These are phyloP conservation scores for Penicillium paneum DNA, from an alignment of 2,329 filamentous ascomycete genomes.

Conservation along the genomic window DNA sequence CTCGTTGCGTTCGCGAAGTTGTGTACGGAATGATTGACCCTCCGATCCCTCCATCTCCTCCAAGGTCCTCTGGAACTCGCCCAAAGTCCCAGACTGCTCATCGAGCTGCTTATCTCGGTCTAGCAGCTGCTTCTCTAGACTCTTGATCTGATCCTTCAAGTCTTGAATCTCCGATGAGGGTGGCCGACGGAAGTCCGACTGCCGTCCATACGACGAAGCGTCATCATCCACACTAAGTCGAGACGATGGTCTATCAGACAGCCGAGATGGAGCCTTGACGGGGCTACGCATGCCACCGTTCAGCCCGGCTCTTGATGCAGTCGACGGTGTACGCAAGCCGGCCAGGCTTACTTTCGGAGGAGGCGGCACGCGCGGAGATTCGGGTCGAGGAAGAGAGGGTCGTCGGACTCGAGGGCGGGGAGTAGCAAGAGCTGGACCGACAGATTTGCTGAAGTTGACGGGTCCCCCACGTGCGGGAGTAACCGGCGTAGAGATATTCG, in stretches of 20 bases:
- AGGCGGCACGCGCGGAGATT: constrained; percentile 69
- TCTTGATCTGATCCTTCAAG: constrained; percentile 69
- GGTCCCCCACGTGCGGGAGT: constrained; percentile 65
- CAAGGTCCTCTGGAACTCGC: constrained; percentile 86
- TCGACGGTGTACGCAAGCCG: constrained; percentile 58
- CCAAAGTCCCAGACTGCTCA: constrained; percentile 76
- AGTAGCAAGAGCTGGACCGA: constrained; percentile 69
- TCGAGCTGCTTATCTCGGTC: constrained; percentile 84
- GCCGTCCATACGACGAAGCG: constrained; percentile 29
- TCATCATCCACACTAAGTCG: constrained; percentile 41
- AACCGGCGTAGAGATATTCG: constrained; percentile 61
- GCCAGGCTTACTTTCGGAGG: constrained; percentile 54
- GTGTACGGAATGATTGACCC: constrained; percentile 69
- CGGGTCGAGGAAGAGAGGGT: constrained; percentile 78
- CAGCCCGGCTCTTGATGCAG: constrained; percentile 28
- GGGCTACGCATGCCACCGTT: constrained; percentile 48
- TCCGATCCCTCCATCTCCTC: constrained; percentile 82
- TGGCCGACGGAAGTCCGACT: constrained; percentile 30
- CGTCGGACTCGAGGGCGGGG: constrained; percentile 64
- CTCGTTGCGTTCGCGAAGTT: constrained; percentile 92
- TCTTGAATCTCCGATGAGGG: constrained; percentile 31
- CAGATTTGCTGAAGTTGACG: constrained; percentile 82
- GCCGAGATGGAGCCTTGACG: constrained; percentile 37
- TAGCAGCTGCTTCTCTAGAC: constrained; percentile 69
- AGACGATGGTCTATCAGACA: constrained; percentile 40